phyloP scores from a whole-genome alignment of 306 rosid species.

The Hippophae rhamnoides region DNA sequence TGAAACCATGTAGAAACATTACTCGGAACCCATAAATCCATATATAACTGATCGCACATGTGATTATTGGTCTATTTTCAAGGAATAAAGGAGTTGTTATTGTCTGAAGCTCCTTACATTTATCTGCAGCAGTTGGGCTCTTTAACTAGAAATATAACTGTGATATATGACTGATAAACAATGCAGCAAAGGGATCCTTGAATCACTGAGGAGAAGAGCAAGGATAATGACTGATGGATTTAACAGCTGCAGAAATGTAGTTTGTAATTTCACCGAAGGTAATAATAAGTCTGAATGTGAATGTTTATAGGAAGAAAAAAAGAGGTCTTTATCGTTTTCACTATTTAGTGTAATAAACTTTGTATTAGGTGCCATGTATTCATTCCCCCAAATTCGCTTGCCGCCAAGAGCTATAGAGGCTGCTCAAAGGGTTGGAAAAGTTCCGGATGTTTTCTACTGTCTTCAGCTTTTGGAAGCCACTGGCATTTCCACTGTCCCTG shows the following conservation, averaged over 20 bases:
- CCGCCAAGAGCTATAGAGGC: conserved; percentile 79
- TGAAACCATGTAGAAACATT: too few relatives aligned
- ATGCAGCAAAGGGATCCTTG: conserved; percentile 80
- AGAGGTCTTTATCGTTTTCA: too few relatives aligned
- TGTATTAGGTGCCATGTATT: conserved; percentile 93
- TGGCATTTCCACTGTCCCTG: conserved; percentile 98
- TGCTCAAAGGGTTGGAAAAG: conserved; percentile 79
- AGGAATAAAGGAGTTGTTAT: not conserved
- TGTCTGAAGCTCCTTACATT: not conserved
- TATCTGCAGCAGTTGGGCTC: conserved; percentile 2
- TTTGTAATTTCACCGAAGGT: conserved; percentile 99
- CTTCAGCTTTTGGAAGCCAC: conserved; percentile 96
- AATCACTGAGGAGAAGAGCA: conserved; percentile 92
- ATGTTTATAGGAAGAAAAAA: too few relatives aligned
- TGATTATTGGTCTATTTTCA: not conserved
- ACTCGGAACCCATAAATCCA: too few relatives aligned
- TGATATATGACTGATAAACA: conserved; percentile 13
- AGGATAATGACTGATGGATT: conserved; percentile 96
- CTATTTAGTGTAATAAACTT: not conserved
- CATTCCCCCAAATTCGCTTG: conserved; percentile 88
- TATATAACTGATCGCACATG: too few relatives aligned
- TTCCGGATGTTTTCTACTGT: conserved; percentile 90
- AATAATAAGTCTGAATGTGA: conserved; percentile 20
- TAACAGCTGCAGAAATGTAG: conserved; percentile 93
- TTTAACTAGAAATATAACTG: conserved; percentile 15